A percentile compares a stretch with the other conserved stretches of the same genome.
phyloP scores from a whole-genome alignment of 192 early-diverging fungal genomes.

The Podila epicladia region DNA sequence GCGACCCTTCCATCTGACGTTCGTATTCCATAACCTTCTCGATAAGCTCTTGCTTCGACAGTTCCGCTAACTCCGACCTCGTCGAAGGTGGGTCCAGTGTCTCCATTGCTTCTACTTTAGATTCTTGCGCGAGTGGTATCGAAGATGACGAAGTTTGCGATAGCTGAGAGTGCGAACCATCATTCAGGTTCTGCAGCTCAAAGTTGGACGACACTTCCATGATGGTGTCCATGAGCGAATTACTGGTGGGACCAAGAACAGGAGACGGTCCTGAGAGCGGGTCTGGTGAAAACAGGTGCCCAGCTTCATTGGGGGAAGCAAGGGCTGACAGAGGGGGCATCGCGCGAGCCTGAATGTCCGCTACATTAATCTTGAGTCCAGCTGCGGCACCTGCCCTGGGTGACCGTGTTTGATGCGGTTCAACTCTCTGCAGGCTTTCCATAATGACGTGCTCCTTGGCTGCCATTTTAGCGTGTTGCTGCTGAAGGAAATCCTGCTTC shows the following conservation, averaged over 20 bases:
- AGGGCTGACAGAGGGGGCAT: slow-evolving; percentile 27
- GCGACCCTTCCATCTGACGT: slow-evolving; percentile 36
- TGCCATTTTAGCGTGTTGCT: slow-evolving; percentile 34
- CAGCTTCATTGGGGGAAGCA: slow-evolving; percentile 30
- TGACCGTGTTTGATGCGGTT: slow-evolving; percentile 47
- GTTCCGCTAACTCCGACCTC: slow-evolving; percentile 25
- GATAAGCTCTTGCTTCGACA: slow-evolving; percentile 44
- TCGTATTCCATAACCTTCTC: slow-evolving; percentile 51
- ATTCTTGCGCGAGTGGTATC: background rate
- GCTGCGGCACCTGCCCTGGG: slow-evolving; percentile 28
- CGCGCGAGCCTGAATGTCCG: slow-evolving; percentile 35
- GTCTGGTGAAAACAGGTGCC: slow-evolving; percentile 23
- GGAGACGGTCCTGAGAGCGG: slow-evolving; percentile 46
- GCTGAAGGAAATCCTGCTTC: slow-evolving; percentile 30
- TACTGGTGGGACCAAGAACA: slow-evolving; percentile 21
- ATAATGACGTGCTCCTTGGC: slow-evolving; percentile 26
- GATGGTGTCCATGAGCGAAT: slow-evolving; percentile 41
- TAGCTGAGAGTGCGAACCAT: slow-evolving; percentile 2
- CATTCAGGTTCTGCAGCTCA: slow-evolving; percentile 42
- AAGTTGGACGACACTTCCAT: slow-evolving; percentile 46
- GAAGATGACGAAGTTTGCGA: background rate
- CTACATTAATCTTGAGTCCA: slow-evolving; percentile 39
- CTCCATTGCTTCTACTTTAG: slow-evolving; percentile 26
- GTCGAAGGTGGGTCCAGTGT: slow-evolving; percentile 24
- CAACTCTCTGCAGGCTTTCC: slow-evolving; percentile 11